Evolutionary conservation across 805 yeast species (phyloP), one percentile per base, ranked within the genome.

Genomic region (Cephaloascus albidus): DNA sequence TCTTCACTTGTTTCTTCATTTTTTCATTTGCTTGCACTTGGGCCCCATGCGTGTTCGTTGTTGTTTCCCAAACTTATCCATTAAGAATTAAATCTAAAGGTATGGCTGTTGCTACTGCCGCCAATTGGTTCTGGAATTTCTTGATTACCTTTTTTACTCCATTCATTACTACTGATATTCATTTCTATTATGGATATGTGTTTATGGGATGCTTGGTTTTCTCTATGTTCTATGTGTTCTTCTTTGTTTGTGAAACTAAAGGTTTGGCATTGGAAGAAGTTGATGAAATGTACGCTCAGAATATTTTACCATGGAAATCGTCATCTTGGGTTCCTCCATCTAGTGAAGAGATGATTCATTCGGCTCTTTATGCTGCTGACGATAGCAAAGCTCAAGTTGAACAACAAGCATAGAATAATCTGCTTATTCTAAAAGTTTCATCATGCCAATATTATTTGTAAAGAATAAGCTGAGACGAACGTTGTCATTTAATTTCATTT

Each of bases 251-350:
- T 44, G 86, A 81, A 61, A 81, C 87, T 33, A 78, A 76, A 59
- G 82, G 83, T 43, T 69, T 78, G 50, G 61, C 77, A 19, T 70
- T 81, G 54, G 87, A 81, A 57, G 81, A 81, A 55, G 75, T 81
- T 47, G 85, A 76, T 54, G 75, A 70, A 50, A 54, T 81, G 55
- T 81, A 78, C 50, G 64, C 69, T 15, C 57, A 60, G 26, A 55
- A 52, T 39, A 40, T 63, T 34, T 42, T 46, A 17, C 63, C 71
- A 31, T 63, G 68, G 68, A 56, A 63, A 46, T 58, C 82, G 14
- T 38, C 67, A 19, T 50, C 50, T 41, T 80, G 76, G 77, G 66
- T 65, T 39, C 81, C 83, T 48, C 66, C 76, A 28, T 41, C 58
- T n/a, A 41, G 48, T 16, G 64, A 60, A 38, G 42, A 39, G 26